Conservation (phyloP, 352 stramenopile species). For the Aphanomyces astaci region DNA sequence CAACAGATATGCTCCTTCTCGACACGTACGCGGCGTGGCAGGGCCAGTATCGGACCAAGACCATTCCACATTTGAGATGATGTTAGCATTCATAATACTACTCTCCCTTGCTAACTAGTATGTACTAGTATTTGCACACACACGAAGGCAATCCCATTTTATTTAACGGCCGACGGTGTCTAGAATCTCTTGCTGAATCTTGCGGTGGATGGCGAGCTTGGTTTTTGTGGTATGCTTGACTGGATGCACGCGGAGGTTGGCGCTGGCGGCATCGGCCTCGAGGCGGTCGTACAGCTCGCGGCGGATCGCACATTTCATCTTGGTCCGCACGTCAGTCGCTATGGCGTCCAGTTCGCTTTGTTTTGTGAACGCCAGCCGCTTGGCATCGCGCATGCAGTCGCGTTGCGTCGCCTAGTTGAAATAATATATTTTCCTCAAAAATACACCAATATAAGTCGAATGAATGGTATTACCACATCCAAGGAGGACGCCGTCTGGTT, state of each 20-base stretch:
- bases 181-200: conserved; percentile 21
- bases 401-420: neutral
- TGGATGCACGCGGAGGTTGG: neutral
- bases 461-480: neutral
- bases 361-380: conserved; percentile 9
- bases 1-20: no score
- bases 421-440: neutral
- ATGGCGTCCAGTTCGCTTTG: conserved; percentile 7
- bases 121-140: no score
- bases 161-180: neutral
- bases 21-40: neutral
- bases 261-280: conserved; percentile 10
- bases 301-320: conserved; percentile 17
- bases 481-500: neutral
- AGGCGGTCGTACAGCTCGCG: conserved; percentile 19
- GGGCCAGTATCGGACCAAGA: neutral
- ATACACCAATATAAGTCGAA: neutral
- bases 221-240: neutral
- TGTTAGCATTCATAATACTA: no score
- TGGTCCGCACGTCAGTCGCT: conserved; percentile 12
- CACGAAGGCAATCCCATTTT: no score
- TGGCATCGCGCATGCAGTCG: conserved; percentile 1
- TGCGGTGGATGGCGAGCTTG: conserved; percentile 18
- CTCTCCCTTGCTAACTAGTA: no score
- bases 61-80: neutral